Evolutionary conservation across 177 flowering plant species (phyloP).

Genomic region (Vitis hybrid): DNA sequence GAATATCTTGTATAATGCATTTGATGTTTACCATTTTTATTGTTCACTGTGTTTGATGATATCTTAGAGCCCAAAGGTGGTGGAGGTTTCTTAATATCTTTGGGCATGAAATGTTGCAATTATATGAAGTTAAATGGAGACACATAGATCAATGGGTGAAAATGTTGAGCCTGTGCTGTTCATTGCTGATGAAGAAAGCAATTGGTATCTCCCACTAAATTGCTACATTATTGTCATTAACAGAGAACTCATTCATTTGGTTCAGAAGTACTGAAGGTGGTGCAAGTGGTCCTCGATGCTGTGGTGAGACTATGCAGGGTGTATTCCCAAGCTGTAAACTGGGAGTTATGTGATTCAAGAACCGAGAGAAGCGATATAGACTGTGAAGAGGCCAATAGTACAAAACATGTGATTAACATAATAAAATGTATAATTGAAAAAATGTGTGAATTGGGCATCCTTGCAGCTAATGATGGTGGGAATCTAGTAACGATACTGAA

Average conservation of each 20-base stretch:
- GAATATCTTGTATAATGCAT: too few species aligned
- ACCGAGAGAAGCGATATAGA: slow-evolving; percentile 18
- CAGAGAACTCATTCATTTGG: slow-evolving; percentile 61
- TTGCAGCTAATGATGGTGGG: slow-evolving; percentile 88
- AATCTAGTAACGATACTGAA: slow-evolving; percentile 74
- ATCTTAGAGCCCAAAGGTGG: too few species aligned
- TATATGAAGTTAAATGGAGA: neutral
- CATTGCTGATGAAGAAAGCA: neutral
- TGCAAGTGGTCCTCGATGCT: slow-evolving; percentile 56
- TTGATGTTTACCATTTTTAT: too few species aligned
- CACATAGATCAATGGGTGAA: neutral
- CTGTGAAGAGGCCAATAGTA: slow-evolving; percentile 20
- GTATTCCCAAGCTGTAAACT: slow-evolving; percentile 44
- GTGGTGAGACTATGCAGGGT: slow-evolving; percentile 53
- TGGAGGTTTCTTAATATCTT: too few species aligned
- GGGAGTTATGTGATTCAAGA: slow-evolving; percentile 30
- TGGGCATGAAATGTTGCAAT: too few species aligned
- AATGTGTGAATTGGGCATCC: slow-evolving; percentile 65
- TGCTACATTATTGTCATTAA: slow-evolving; percentile 3
- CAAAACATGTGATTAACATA: slow-evolving; percentile 43
- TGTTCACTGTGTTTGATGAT: too few species aligned
- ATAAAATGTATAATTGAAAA: slow-evolving; percentile 46
- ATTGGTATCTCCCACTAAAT: neutral
- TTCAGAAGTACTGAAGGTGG: slow-evolving; percentile 59
- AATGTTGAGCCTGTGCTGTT: neutral